Evolutionary conservation across 495 filamentous ascomycete species (phyloP).

Genomic region (Tetracladium setigerum): DNA sequence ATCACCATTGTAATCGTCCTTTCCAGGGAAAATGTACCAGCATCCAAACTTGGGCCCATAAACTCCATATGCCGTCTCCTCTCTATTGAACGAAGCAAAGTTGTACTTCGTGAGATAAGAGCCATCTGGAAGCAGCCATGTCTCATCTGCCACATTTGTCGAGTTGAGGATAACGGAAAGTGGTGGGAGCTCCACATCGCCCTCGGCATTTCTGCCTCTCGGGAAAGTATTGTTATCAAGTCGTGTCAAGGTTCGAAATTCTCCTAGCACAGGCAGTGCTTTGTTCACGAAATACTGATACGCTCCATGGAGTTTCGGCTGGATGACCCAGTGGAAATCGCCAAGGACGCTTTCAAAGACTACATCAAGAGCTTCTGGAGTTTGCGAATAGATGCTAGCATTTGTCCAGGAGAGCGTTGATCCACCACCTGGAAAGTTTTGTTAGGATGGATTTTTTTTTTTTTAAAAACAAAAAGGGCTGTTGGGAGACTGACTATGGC

Average conservation of each 20-base stretch:
- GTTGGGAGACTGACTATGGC: constrained; percentile 23
- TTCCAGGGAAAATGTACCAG: constrained; percentile 37
- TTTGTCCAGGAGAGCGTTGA: constrained; percentile 29
- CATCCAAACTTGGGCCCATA: constrained; percentile 31
- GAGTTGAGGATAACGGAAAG: constrained; percentile 25
- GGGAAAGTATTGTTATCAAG: constrained; percentile 30
- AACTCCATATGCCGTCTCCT: constrained; percentile 27
- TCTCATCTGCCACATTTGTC: constrained; percentile 35
- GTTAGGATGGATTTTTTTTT: neutral
- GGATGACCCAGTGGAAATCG: constrained; percentile 34
- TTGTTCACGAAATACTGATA: constrained; percentile 38
- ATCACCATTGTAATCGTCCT: constrained; percentile 36
- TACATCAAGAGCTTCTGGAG: constrained; percentile 28
- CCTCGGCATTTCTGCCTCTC: constrained; percentile 27
- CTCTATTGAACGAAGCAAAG: constrained; percentile 24
- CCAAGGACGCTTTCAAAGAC: constrained; percentile 28
- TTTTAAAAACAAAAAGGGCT: neutral
- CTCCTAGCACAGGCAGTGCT: constrained; percentile 30
- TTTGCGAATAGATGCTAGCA: constrained; percentile 23
- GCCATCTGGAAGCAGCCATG: constrained; percentile 31
- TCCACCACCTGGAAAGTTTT: constrained; percentile 24
- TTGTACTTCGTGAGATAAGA: constrained; percentile 38
- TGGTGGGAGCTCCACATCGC: constrained; percentile 27
- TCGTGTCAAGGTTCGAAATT: constrained; percentile 33
- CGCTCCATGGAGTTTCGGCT: constrained; percentile 27